Conservation (phyloP, 1,284 basidiomycete species). For the Tilletia caries region DNA sequence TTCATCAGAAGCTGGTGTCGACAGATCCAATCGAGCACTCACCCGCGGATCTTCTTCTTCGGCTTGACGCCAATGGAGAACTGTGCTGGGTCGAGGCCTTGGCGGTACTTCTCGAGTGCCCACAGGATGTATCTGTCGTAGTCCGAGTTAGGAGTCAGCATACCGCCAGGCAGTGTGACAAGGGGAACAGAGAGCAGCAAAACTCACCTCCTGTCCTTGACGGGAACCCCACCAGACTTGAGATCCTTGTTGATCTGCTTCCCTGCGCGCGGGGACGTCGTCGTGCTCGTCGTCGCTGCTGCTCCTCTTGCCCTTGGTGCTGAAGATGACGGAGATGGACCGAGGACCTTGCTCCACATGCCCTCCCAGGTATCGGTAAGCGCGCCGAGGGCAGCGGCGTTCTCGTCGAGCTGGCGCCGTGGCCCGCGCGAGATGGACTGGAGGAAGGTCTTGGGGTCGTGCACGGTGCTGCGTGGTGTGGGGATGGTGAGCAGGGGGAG, state of each 20-base stretch:
- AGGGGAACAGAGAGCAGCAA: neutral
- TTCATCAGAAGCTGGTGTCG: neutral
- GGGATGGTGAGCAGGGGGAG: neutral
- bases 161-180: neutral
- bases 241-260: constrained; percentile 13
- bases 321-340: neutral
- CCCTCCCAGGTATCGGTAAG: constrained; percentile 1
- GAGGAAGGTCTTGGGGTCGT: constrained; percentile 5
- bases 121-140: constrained; percentile 18
- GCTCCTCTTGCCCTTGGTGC: too few relatives aligned
- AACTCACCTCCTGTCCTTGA: constrained; percentile 16
- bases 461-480: neutral
- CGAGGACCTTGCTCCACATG: constrained; percentile 8
- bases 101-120: constrained; percentile 19
- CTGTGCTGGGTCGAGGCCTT: constrained; percentile 11
- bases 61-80: constrained; percentile 11
- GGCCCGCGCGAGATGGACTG: constrained; percentile 13
- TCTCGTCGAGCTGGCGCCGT: neutral
- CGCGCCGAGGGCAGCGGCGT: neutral
- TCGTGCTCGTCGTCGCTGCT: neutral
- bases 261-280: neutral
- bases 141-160: neutral
- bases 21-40: neutral
- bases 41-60: constrained; percentile 19
- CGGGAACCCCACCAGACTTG: neutral